phyloP scores from a whole-genome alignment of 1,284 basidiomycete genomes.

The Microbotryum intermedium region DNA sequence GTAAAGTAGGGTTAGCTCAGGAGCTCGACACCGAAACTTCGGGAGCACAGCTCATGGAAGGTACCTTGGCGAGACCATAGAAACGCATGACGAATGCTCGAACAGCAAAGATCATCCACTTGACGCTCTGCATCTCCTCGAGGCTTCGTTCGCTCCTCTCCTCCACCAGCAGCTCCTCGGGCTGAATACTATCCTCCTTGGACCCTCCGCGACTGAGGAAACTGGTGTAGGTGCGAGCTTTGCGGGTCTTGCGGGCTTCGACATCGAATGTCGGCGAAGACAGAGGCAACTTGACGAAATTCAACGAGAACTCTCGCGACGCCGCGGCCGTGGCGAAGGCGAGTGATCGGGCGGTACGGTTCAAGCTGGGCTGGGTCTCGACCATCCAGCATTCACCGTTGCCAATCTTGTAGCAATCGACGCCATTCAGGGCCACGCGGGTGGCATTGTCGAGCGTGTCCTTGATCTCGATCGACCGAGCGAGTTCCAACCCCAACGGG shows the following conservation, averaged over 20 bases:
- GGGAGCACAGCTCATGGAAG: conserved; percentile 25
- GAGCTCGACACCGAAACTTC: background rate
- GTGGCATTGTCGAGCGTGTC: conserved; percentile 15
- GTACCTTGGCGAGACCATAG: conserved; percentile 73
- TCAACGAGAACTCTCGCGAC: conserved; percentile 18
- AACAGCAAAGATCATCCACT: conserved; percentile 78
- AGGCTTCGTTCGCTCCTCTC: conserved; percentile 38
- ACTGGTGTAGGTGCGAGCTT: conserved; percentile 11
- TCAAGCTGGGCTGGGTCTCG: conserved; percentile 21
- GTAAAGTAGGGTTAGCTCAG: background rate
- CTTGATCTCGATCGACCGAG: conserved; percentile 16
- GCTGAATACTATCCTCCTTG: background rate
- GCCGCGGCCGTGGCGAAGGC: conserved; percentile 21
- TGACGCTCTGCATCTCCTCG: conserved; percentile 60
- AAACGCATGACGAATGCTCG: conserved; percentile 72
- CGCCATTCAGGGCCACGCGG: conserved; percentile 9
- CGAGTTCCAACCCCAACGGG: conserved; percentile 8
- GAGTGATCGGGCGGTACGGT: conserved; percentile 24
- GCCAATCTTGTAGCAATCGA: conserved; percentile 24
- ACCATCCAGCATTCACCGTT: conserved; percentile 15
- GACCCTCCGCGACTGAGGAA: conserved; percentile 18
- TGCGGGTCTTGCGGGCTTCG: conserved; percentile 8
- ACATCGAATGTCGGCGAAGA: conserved; percentile 18
- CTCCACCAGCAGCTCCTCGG: conserved; percentile 20
- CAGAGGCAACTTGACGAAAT: conserved; percentile 13